phyloP scores from a whole-genome alignment of 2,329 filamentous ascomycete genomes.

The Endoconidiophora polonica region DNA sequence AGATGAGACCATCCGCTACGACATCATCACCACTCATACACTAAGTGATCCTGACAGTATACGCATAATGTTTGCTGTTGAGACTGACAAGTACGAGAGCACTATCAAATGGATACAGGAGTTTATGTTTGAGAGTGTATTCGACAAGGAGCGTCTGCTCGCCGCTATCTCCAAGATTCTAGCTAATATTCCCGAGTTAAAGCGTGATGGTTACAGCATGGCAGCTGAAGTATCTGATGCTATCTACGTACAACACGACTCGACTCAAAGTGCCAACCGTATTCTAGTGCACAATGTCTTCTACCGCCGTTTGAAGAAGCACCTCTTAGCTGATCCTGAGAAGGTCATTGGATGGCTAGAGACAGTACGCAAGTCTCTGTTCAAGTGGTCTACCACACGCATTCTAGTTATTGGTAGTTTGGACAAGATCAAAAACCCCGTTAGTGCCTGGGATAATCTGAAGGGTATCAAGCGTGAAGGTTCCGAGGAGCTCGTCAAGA shows the following conservation, averaged over 20 bases:
- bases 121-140: constrained; percentile 76
- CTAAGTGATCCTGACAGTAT: constrained; percentile 71
- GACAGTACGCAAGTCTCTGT: constrained; percentile 55
- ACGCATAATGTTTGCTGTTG: constrained; percentile 67
- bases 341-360: constrained; percentile 64
- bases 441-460: constrained; percentile 57
- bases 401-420: constrained; percentile 72
- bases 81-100: constrained; percentile 70
- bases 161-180: constrained; percentile 63
- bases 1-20: constrained; percentile 75
- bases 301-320: constrained; percentile 66
- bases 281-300: constrained; percentile 79
- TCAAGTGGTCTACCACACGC: constrained; percentile 72
- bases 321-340: constrained; percentile 60
- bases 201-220: constrained; percentile 66
- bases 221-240: constrained; percentile 52
- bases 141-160: constrained; percentile 52
- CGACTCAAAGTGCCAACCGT: constrained; percentile 58
- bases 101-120: constrained; percentile 72
- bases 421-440: constrained; percentile 52
- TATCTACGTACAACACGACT: constrained; percentile 62
- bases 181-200: constrained; percentile 80
- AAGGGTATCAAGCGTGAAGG: constrained; percentile 15
- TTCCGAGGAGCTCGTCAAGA: constrained; percentile 28
- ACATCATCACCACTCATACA: constrained; percentile 47